phyloP scores from a whole-genome alignment of 2,329 filamentous ascomycete species.

The Xylariomycetidae sp. region DNA sequence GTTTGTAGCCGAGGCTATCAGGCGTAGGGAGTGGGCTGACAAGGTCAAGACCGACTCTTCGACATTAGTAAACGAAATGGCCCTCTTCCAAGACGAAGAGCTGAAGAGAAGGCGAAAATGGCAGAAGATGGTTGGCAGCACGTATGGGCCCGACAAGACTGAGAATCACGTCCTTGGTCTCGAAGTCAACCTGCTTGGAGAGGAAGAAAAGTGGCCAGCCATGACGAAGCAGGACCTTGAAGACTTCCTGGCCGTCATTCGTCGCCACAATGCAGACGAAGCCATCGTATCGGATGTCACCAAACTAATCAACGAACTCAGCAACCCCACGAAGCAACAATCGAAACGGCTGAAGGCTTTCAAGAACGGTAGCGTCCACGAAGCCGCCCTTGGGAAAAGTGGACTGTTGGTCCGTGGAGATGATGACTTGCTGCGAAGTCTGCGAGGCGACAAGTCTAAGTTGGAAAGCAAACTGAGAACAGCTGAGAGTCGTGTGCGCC shows the following conservation, averaged over 20 bases:
- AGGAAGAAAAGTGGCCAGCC: conserved; percentile 74
- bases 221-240: conserved; percentile 71
- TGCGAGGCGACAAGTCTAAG: conserved; percentile 79
- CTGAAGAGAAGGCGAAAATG: conserved; percentile 82
- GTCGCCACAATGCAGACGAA: conserved; percentile 58
- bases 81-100: conserved; percentile 87
- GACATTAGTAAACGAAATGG: conserved; percentile 86
- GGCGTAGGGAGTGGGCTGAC: conserved; percentile 83
- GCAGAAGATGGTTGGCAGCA: conserved; percentile 77
- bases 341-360: conserved; percentile 85
- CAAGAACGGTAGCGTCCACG: conserved; percentile 92
- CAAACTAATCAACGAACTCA: conserved; percentile 73
- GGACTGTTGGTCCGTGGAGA: conserved; percentile 82
- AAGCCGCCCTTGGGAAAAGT: conserved; percentile 79
- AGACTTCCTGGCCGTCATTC: conserved; percentile 62
- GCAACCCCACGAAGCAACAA: conserved; percentile 78
- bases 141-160: conserved; percentile 58
- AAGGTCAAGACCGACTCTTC: conserved; percentile 85
- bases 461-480: conserved; percentile 69
- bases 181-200: conserved; percentile 77
- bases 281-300: conserved; percentile 64
- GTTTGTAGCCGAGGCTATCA: conserved; percentile 77
- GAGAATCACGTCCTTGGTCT: conserved; percentile 69
- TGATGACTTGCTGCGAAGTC: conserved; percentile 67
- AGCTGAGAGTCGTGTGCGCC: conserved; percentile 83